phyloP scores from a whole-genome alignment of 805 yeast species.

The Cyberlindnera mycetangii region DNA sequence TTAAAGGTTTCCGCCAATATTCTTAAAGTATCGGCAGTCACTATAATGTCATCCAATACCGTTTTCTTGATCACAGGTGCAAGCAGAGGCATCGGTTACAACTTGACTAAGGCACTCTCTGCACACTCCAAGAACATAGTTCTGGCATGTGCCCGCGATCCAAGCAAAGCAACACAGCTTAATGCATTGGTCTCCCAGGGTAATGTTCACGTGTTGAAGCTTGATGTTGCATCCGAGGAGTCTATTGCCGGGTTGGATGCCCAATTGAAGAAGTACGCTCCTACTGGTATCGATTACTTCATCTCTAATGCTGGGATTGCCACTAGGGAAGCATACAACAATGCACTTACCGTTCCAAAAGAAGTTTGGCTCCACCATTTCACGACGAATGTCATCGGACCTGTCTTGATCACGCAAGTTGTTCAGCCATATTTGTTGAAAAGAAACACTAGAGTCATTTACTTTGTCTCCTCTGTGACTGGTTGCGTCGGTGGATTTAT shows the following conservation, averaged over 20 bases:
- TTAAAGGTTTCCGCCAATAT: no score
- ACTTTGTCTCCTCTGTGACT: conserved; percentile 29
- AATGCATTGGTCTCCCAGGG: not conserved
- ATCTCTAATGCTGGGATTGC: conserved; percentile 18
- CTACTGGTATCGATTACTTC: conserved; percentile 16
- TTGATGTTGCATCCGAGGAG: conserved; percentile 12
- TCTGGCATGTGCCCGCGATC: conserved; percentile 6
- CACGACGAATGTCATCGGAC: conserved; percentile 11
- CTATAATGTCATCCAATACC: conserved; percentile 1
- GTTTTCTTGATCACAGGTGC: conserved; percentile 11
- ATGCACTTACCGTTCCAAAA: conserved; percentile 1
- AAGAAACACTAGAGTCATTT: conserved; percentile 24
- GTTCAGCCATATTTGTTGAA: conserved; percentile 20
- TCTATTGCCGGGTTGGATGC: conserved; percentile 10
- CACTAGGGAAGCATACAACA: not conserved
- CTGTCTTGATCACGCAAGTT: conserved; percentile 4
- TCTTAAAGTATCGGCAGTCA: no score
- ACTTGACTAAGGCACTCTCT: not conserved
- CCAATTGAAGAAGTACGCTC: conserved; percentile 9
- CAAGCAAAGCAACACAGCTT: conserved; percentile 5
- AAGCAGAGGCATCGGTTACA: conserved; percentile 15
- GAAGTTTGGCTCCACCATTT: conserved; percentile 5
- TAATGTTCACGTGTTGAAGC: conserved; percentile 11
- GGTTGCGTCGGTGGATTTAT: conserved; percentile 24
- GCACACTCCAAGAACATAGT: conserved; percentile 2